Percentiles rank a stretch among this genome's conserved stretches.
Evolutionary conservation across 352 stramenopile species (phyloP).

Genomic region (Phytophthora capsici): DNA sequence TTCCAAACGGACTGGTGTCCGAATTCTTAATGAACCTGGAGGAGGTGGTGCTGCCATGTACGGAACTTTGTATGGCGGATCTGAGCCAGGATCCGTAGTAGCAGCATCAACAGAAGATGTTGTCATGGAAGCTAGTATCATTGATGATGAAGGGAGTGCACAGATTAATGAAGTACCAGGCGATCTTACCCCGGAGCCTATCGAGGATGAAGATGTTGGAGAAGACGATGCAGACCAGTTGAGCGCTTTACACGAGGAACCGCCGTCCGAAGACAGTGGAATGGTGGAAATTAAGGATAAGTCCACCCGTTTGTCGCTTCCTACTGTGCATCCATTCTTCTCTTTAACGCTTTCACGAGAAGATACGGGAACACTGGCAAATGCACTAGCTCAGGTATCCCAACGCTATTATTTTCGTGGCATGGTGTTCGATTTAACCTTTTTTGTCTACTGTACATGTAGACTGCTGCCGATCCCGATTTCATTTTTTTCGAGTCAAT

Average conservation of each 20-base stretch:
- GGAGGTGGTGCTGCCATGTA: constrained; percentile 39
- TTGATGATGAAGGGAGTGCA: not conserved
- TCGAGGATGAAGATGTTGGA: constrained; percentile 16
- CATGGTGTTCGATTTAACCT: too few relatives aligned
- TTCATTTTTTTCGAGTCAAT: constrained; percentile 57
- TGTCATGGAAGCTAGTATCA: constrained; percentile 17
- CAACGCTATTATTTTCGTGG: not conserved
- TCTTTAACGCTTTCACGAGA: constrained; percentile 15
- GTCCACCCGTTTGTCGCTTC: constrained; percentile 28
- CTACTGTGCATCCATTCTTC: constrained; percentile 42
- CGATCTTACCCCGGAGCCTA: not conserved
- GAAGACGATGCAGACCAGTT: constrained; percentile 3
- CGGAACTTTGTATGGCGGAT: constrained; percentile 34
- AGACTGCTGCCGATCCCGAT: constrained; percentile 24
- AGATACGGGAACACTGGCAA: constrained; percentile 28
- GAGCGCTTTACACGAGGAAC: constrained; percentile 2
- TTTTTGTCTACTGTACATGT: not conserved
- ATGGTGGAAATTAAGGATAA: not conserved
- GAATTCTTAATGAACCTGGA: constrained; percentile 47
- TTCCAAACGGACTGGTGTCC: constrained; percentile 27
- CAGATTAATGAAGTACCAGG: not conserved
- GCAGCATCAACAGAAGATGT: constrained; percentile 9
- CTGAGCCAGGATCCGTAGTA: not conserved
- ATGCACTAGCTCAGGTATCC: constrained; percentile 28
- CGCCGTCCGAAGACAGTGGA: constrained; percentile 2